A percentile compares a stretch with the other conserved stretches of the same genome.
Conservation (phyloP, 2,329 filamentous ascomycete genomes). For the Zymoseptoria crescenta region DNA sequence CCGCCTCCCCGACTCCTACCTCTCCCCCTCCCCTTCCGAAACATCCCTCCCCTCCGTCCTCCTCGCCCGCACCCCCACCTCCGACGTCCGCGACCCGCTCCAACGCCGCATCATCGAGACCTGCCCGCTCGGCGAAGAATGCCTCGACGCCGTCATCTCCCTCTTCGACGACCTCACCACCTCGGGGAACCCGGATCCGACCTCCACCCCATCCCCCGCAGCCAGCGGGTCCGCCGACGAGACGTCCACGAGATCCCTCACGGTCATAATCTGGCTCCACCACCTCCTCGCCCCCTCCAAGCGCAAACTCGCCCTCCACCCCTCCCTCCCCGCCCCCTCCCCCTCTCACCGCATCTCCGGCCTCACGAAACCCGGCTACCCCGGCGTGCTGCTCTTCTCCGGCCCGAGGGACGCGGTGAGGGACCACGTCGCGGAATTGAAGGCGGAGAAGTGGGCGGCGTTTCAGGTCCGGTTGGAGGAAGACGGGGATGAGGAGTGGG, state of each 20-base stretch:
- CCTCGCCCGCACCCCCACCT: constrained; percentile 29
- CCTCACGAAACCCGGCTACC: constrained; percentile 41
- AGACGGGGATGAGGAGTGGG: constrained; percentile 29
- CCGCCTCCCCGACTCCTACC: constrained; percentile 35
- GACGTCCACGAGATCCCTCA: constrained; percentile 16
- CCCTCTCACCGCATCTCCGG: constrained; percentile 30
- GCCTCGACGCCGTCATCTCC: constrained; percentile 36
- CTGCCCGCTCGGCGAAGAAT: constrained; percentile 31
- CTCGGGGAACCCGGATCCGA: not conserved
- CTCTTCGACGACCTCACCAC: constrained; percentile 30
- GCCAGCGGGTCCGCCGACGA: not conserved
- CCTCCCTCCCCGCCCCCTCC: no score
- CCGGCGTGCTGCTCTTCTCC: constrained; percentile 38
- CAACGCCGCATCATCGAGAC: constrained; percentile 25
- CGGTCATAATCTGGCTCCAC: constrained; percentile 40
- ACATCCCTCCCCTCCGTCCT: constrained; percentile 34
- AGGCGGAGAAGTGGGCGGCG: constrained; percentile 39
- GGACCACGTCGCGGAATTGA: constrained; percentile 37
- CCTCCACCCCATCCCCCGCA: not conserved
- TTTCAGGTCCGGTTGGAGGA: constrained; percentile 38
- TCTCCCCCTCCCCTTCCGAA: no score
- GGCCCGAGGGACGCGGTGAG: constrained; percentile 32
- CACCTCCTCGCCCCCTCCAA: constrained; percentile 41
- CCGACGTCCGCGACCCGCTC: constrained; percentile 31
- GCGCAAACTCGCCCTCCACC: constrained; percentile 37